Base-by-base conservation (phyloP, 2,329 filamentous ascomycete genomes). In the Sporothrix mexicana region DNA sequence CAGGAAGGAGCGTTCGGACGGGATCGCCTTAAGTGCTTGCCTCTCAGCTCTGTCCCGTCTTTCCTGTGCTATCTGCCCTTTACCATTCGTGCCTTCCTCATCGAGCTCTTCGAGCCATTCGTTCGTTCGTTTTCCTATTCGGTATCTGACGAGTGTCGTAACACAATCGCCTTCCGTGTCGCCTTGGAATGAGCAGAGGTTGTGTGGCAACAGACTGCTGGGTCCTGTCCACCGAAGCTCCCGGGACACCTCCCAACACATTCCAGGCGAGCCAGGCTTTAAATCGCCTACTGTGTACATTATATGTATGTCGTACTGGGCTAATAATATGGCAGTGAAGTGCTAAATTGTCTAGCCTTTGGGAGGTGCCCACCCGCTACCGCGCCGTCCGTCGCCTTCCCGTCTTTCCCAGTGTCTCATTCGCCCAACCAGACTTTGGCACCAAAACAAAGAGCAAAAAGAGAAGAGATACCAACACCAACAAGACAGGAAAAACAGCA, bases 391-490 rank as follows among this genome's bases (percentile, higher is more conserved):
- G 41, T 13, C 36, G 17, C 57, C 30, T 61, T 43, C 36, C 36
- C 59, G 10, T 43, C n/a, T 13, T 20, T 66, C 61, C 17, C 30
- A 36, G 30, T 47, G 17, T 53, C 59, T 49, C 30, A 59, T 59
- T 59, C 57, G 69, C 59, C 57, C 57, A 61, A 64, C 36, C 36
- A 13, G 23, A 36, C 9, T 43, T 23, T 53, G 25, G 69, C 45
- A 62, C 45, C 69, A 61, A 62, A 70, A 70, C 69, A 70, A 70
- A 59, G 53, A 47, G 23, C 20, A 36, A 23, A 62, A 23, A 59
- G 7, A 70, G 43, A 43, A 17, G 9, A 30, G 17, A 70, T 23
- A 47, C 61, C 41, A 15, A 45, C 41, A 66, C n/a, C 20, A 47
- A 9, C 41, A 66, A 45, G 30, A 36, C 30, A 36, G 30, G 30